Evolutionary conservation across 257 asterid genomes (phyloP).

Genomic region (Coffea canephora): DNA sequence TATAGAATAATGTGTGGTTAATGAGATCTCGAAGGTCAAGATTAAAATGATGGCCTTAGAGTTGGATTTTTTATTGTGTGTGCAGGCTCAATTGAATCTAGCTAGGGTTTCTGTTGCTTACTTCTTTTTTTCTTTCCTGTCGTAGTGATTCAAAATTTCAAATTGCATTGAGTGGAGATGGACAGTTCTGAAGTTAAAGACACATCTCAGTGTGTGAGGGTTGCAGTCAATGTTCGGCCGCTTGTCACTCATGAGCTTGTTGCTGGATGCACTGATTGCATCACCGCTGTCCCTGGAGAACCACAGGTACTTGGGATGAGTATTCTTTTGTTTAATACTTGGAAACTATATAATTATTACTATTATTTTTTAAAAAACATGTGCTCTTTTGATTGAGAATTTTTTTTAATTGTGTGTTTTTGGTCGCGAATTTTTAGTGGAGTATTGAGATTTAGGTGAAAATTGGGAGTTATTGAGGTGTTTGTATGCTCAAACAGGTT

Average conservation of each 20-base stretch:
- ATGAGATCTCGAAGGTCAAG: neutral
- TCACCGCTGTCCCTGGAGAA: constrained; percentile 66
- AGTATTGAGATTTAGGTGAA: neutral
- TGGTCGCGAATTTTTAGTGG: neutral
- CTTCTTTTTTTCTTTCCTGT: neutral
- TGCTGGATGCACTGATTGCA: constrained; percentile 83
- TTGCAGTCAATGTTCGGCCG: constrained; percentile 84
- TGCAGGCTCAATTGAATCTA: neutral
- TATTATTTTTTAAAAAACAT: no score
- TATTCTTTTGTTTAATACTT: neutral
- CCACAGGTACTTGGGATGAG: constrained; percentile 55
- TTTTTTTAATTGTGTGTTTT: neutral
- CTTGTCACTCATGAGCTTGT: constrained; percentile 89
- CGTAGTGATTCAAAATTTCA: constrained; percentile 10
- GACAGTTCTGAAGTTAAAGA: constrained; percentile 52
- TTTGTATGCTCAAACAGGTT: constrained; percentile 53
- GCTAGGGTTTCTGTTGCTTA: neutral
- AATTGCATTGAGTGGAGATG: constrained; percentile 38
- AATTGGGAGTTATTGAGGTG: constrained; percentile 2
- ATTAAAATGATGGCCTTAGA: constrained; percentile 3
- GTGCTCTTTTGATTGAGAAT: neutral
- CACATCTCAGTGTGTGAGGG: constrained; percentile 74
- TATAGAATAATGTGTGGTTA: neutral
- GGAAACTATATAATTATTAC: neutral
- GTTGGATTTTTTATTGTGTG: neutral